Conservation (phyloP, 2,329 filamentous ascomycete genomes). For the Meredithiella fracta region DNA sequence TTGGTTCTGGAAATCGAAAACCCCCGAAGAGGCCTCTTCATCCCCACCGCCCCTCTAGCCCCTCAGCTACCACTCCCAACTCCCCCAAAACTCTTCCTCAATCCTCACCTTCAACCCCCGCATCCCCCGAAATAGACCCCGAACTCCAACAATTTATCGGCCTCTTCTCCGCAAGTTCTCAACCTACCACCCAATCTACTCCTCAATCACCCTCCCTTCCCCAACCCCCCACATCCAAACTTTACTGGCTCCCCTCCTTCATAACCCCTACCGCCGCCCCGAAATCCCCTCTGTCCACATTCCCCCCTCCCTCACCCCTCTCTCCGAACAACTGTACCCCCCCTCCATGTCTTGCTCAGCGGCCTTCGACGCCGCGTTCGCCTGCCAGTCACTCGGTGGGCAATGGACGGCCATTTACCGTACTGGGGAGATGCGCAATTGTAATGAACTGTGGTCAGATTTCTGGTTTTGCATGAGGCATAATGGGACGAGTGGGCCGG, state of each 20-base stretch:
- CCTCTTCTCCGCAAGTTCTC: slow-evolving; percentile 26
- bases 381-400: slow-evolving; percentile 80
- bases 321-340: slow-evolving; percentile 57
- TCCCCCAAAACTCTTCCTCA: slow-evolving; percentile 9
- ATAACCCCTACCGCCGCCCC: slow-evolving; percentile 23
- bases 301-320: slow-evolving; percentile 16
- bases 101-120: slow-evolving; percentile 13
- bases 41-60: background rate
- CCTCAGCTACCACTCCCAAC: slow-evolving; percentile 14
- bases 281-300: slow-evolving; percentile 13
- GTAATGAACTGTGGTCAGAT: slow-evolving; percentile 74
- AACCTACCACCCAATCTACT: slow-evolving; percentile 17
- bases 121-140: slow-evolving; percentile 24
- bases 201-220: slow-evolving; percentile 13
- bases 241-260: slow-evolving; percentile 19
- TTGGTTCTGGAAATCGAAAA: slow-evolving; percentile 37
- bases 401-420: slow-evolving; percentile 89
- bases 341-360: slow-evolving; percentile 74
- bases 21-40: slow-evolving; percentile 9
- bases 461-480: slow-evolving; percentile 97
- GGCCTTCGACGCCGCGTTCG: slow-evolving; percentile 85
- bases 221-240: slow-evolving; percentile 18
- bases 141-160: slow-evolving; percentile 39
- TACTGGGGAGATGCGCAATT: slow-evolving; percentile 58
- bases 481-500: slow-evolving; percentile 39